Evolutionary conservation across 2,329 filamentous ascomycete species (phyloP), one percentile per base, ranked within the genome.

Genomic region (Fusarium mexicanum): DNA sequence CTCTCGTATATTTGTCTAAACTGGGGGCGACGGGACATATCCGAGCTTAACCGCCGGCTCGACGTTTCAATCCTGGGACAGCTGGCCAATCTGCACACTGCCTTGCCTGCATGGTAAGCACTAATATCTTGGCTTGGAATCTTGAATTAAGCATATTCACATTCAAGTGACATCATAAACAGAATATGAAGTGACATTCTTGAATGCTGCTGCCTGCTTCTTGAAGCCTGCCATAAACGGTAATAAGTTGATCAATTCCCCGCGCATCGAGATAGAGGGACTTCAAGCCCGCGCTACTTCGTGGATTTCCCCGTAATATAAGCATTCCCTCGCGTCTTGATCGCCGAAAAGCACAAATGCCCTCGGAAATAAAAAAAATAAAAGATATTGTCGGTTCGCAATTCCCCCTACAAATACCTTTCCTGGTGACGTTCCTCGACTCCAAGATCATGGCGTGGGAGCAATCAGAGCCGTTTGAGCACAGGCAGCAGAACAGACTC

Each of bases 401-500:
- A 16, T 17, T 24, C n/a, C 13, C 8, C 12, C 12, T 1, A 10
- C 3, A 18, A 17, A 12, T 6, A 16, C 4, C 12, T 35, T 29
- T 20, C 22, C 8, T 12, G 12, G 33, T 10, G 5, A 31, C 22
- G 2, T n/a, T 41, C 14, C n/a, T 17, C 20, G 13, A 38, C 20
- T 14, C 3, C 5, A 10, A 8, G 8, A 22, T 51, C 9, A 57
- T 29, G 57, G 57, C 5, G 31, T 60, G n/a, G 64, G 62, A 2
- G 62, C 62, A 17, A 50, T 10, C 3, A 67, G 35, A 16, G 46
- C 62, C 11, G 43, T 20, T n/a, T 58, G 29, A 13, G 62, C 46
- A 8, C 64, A 67, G 3, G 22, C 31, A 16, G 61, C 51, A 41
- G 64, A 67, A 31, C 64, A 67, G 7, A 37, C 58, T 11, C 64